Evolutionary conservation across 306 rosid genomes (phyloP), one percentile per base, ranked within the genome.

Genomic region (Leucaena leucocephala): DNA sequence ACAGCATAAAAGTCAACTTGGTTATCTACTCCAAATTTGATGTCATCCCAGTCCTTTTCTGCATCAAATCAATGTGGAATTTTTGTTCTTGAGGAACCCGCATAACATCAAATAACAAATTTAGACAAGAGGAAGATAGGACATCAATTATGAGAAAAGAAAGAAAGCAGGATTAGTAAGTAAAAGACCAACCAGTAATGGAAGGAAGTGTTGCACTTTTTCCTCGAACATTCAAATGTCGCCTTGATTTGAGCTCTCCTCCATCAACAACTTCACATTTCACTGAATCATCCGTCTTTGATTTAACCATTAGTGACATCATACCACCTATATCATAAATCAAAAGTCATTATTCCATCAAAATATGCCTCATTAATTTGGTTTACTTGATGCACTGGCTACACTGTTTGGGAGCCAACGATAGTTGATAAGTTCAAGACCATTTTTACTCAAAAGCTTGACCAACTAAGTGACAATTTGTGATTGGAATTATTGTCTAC

Each of bases 1-100:
- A 95, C 99, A n/a, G 99, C 99, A 86, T 95, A 95, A 81, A 95
- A 95, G 79, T 95, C 99, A 82, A 95, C 98, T 90, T 88, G 52
- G 87, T 95, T 95, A 76, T 95, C 99, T 58, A 93, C 98, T 85
- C 99, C 99, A 79, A 95, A 95, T 87, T 95, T 90, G 80, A 95
- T 95, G 82, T 95, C 99, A 71, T 95, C 99, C 99, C 99, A 95
- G 82, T 95, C 99, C 95, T 95, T 95, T 80, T 95, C 99, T 91
- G 99, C 85, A 90, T 58, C 12, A 91, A 78, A 78, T 63, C 49
- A 85, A 78, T 13, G 68, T 10, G 50, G 86, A 15, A 58, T 42
- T 77, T 33, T 75, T 59, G 52, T 65, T 40, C 57, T 48, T 65
- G 58, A 33, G 7, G 57, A 68, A 52, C 52, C 75, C 52, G 33